Conservation (phyloP, 2,329 filamentous ascomycete genomes). For the Coleophoma crateriformis region DNA sequence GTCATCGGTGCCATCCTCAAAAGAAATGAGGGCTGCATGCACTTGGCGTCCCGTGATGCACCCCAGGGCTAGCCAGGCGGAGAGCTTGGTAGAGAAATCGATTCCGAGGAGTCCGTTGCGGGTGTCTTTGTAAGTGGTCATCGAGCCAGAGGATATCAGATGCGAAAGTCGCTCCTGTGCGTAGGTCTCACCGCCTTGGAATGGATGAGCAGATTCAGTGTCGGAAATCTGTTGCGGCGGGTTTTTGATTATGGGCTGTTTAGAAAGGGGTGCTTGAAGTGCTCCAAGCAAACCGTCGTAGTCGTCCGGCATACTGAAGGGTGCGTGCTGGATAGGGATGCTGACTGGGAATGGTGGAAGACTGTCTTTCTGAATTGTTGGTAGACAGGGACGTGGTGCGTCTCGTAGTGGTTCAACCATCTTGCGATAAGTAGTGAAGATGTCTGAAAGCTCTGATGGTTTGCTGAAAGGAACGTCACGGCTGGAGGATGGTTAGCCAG, state of each 20-base stretch:
- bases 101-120: conserved; percentile 65
- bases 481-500: conserved; percentile 32
- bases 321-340: conserved; percentile 52
- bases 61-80: conserved; percentile 66
- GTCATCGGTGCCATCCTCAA: conserved; percentile 55
- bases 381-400: conserved; percentile 52
- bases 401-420: conserved; percentile 64
- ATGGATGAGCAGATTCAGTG: conserved; percentile 57
- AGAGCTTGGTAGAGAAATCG: conserved; percentile 73
- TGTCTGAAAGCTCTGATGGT: conserved; percentile 59
- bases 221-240: conserved; percentile 47
- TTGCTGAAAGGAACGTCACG: conserved; percentile 57
- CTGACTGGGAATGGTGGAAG: conserved; percentile 53
- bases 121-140: conserved; percentile 62
- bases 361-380: conserved; percentile 40
- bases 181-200: conserved; percentile 59
- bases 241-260: conserved; percentile 40
- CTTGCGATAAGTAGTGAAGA: conserved; percentile 73
- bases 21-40: conserved; percentile 59
- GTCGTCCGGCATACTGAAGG: conserved; percentile 57
- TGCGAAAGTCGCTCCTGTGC: conserved; percentile 54
- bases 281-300: conserved; percentile 46
- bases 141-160: conserved; percentile 54
- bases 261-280: conserved; percentile 51
- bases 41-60: conserved; percentile 69